phyloP scores from a whole-genome alignment of 371 early-diverging fungal genomes.

The Parasitella parasitica region DNA sequence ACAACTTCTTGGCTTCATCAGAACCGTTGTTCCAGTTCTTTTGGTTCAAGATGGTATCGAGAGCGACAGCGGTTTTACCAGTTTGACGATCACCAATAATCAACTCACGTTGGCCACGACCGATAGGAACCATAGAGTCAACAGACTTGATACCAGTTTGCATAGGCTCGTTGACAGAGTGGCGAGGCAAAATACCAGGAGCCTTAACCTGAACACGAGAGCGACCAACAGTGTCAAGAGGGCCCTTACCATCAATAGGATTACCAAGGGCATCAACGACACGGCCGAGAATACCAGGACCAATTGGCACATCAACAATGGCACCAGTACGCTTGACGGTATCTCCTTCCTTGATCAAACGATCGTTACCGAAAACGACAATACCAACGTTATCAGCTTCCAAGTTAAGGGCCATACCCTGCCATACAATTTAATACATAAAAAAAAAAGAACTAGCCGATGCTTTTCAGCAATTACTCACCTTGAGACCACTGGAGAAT shows the following conservation, averaged over 20 bases:
- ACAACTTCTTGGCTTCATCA: conserved; percentile 62
- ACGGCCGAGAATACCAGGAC: conserved; percentile 91
- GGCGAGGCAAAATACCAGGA: conserved; percentile 96
- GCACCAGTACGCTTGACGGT: conserved; percentile 95
- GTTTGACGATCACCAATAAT: conserved; percentile 99
- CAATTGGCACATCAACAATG: conserved; percentile 95
- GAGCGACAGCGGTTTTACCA: conserved; percentile 95
- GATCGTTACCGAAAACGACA: conserved; percentile 98
- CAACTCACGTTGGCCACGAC: conserved; percentile 98
- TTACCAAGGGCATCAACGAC: conserved; percentile 97
- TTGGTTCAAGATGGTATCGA: conserved; percentile 97
- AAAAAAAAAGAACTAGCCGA: too few species aligned
- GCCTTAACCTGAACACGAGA: conserved; percentile 95
- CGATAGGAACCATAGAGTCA: conserved; percentile 98
- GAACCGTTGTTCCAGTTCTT: conserved; percentile 85
- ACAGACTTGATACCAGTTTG: conserved; percentile 98
- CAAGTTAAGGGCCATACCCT: conserved; percentile 97
- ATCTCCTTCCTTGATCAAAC: conserved; percentile 88
- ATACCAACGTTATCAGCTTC: conserved; percentile 98
- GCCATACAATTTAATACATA: background rate
- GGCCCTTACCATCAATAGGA: conserved; percentile 98
- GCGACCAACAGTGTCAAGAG: conserved; percentile 77
- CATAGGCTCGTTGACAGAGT: conserved; percentile 97
- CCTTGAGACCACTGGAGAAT: conserved; percentile 94
- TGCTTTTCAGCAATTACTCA: conserved; percentile 13